A percentile compares a stretch with the other conserved stretches of the same genome.
Evolutionary conservation across 176 grass and related monocot genomes (phyloP).

Genomic region (Dendrocalamus sinicus): DNA sequence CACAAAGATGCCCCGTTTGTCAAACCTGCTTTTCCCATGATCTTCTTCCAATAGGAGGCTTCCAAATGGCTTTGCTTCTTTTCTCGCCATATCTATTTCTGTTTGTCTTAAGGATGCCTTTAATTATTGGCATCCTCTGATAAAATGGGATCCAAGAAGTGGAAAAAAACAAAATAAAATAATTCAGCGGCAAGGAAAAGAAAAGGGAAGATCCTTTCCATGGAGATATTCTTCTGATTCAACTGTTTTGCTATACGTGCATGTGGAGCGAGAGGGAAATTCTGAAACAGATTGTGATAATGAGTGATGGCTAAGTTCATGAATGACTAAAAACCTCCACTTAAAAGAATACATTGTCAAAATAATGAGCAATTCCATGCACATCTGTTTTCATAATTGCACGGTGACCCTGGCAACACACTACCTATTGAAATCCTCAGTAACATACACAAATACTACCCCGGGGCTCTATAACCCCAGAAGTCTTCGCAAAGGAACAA

Average conservation of each 20-base stretch:
- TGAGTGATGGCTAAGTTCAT: slow-evolving; percentile 30
- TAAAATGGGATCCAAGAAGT: slow-evolving; percentile 5
- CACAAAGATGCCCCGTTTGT: slow-evolving; percentile 45
- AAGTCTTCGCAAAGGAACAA: slow-evolving; percentile 44
- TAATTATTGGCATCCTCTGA: slow-evolving; percentile 40
- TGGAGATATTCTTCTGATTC: slow-evolving; percentile 29
- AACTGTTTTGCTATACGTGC: slow-evolving; percentile 21
- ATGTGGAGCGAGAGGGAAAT: not conserved
- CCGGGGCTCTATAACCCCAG: not conserved
- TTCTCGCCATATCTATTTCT: slow-evolving; percentile 24
- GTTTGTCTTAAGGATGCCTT: slow-evolving; percentile 35
- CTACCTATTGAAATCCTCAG: slow-evolving; percentile 27
- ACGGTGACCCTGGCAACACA: slow-evolving; percentile 8
- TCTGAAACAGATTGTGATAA: slow-evolving; percentile 15
- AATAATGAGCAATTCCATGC: slow-evolving; percentile 8
- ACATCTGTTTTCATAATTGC: slow-evolving; percentile 4
- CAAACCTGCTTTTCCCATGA: slow-evolving; percentile 50
- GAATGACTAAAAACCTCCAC: slow-evolving; percentile 32
- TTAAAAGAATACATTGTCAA: slow-evolving; percentile 7
- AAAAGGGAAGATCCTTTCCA: slow-evolving; percentile 13
- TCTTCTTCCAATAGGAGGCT: slow-evolving; percentile 10
- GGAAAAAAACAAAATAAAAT: not conserved
- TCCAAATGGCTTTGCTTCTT: slow-evolving; percentile 31
- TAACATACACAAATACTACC: not conserved
- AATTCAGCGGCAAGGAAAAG: not conserved